A percentile compares a stretch with the other conserved stretches of the same genome.
These are phyloP conservation scores for Poronia punctata DNA, from an alignment of 495 filamentous ascomycete genomes.

Conservation along the genomic window DNA sequence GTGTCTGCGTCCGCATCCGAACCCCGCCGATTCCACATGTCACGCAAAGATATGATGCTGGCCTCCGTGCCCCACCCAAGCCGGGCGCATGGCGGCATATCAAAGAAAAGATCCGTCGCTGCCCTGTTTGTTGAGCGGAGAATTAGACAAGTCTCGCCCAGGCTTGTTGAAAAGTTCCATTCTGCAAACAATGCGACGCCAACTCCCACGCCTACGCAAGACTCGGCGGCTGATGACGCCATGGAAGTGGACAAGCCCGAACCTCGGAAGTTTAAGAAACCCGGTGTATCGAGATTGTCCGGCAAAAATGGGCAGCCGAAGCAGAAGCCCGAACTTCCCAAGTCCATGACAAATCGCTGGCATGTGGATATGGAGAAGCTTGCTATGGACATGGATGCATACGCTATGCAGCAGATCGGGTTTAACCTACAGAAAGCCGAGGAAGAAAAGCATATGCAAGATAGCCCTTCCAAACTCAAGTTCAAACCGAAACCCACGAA, in stretches of 20 bases:
- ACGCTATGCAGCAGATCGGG: constrained; percentile 42
- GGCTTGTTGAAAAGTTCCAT: constrained; percentile 12
- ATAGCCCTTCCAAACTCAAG: constrained; percentile 12
- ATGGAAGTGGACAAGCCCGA: constrained; percentile 19
- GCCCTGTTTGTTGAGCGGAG: constrained; percentile 45
- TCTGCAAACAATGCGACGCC: constrained; percentile 7
- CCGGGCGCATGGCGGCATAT: constrained; percentile 16
- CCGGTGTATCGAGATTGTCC: constrained; percentile 17
- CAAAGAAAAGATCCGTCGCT: constrained; percentile 32
- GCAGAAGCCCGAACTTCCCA: constrained; percentile 31
- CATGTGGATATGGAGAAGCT: constrained; percentile 38
- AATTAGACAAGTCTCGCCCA: constrained; percentile 25
- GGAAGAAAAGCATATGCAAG: constrained; percentile 20
- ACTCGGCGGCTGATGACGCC: constrained; percentile 1
- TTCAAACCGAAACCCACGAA: constrained; percentile 40
- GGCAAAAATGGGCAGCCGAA: constrained; percentile 10
- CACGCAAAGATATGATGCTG: constrained; percentile 25
- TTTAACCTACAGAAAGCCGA: constrained; percentile 33
- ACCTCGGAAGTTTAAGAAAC: constrained; percentile 22
- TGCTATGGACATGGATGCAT: constrained; percentile 42
- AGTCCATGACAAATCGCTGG: constrained; percentile 33
- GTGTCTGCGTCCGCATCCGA: constrained; percentile 11
- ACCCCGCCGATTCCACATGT: constrained; percentile 44
- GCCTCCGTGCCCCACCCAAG: constrained; percentile 16
- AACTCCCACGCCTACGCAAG: not conserved